Evolutionary conservation across 192 early-diverging fungal genomes (phyloP), one percentile per base, ranked within the genome.

Genomic region (Gaertneriomyces sp.): DNA sequence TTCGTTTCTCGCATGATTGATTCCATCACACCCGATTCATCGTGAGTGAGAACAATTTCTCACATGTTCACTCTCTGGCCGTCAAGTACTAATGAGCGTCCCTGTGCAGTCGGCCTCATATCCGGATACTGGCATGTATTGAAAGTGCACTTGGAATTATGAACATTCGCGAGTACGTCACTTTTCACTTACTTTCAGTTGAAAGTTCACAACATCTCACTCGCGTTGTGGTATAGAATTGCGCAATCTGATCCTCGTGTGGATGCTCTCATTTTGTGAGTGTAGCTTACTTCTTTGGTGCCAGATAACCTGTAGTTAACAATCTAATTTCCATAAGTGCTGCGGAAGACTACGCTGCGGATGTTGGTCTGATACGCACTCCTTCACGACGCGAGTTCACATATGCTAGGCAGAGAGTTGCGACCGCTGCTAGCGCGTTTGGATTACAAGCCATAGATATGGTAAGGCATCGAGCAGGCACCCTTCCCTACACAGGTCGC

Each of bases 341-440:
- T 10, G 89, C 93, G n/a, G 95, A 98, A 78, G 95, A 98, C 75
- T 95, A 90, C 61, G 93, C 91, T 68, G 91, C 95, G 3, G 94
- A 96, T 68, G 76, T 91, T 14, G 90, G 90, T 6, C 74, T 96
- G 20, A 77, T 86, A 5, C 87, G 94, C 61, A 94, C 93, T 6
- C 71, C 75, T 6, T 72, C 71, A 14, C 82, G 91, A 17, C 53
- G 56, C 17, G 95, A 98, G 66, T 83, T 98, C 74, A 63, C 90
- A 47, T 90, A 85, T 46, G 91, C 91, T 53, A 78, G 95, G 9
- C 87, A 93, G 33, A 76, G 81, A 5, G 84, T 98, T 6, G 85
- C 87, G 20, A 88, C 89, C 5, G 83, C 90, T 9, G 95, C 95
- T 1, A 79, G 81, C 50, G 95, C 95, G 4, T 90, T 79, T 64